A percentile compares a stretch with the other conserved stretches of the same genome.
Conservation (phyloP, 306 rosid genomes). For the Cotoneaster glaucophyllus region DNA sequence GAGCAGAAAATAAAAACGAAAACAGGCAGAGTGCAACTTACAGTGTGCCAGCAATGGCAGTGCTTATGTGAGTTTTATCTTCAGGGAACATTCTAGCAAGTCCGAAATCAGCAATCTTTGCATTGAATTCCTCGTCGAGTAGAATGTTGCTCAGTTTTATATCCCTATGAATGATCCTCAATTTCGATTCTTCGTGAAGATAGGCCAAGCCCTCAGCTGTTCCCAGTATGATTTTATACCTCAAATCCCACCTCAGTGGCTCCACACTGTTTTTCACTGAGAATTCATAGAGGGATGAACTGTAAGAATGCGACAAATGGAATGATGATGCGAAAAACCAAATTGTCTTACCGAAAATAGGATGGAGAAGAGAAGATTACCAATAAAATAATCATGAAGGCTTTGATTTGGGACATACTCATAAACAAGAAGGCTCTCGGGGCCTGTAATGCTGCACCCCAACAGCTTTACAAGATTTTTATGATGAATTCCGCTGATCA, state of each 20-base stretch:
- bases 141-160: constrained; percentile 54
- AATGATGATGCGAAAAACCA: neutral
- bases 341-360: neutral
- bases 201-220: constrained; percentile 62
- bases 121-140: constrained; percentile 43
- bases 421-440: constrained; percentile 71
- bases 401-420: constrained; percentile 61
- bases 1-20: neutral
- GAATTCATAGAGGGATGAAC: neutral
- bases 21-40: constrained; percentile 1
- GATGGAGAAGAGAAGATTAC: constrained; percentile 22
- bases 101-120: constrained; percentile 72
- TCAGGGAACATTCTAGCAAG: constrained; percentile 59
- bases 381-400: constrained; percentile 48
- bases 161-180: constrained; percentile 67
- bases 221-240: constrained; percentile 32
- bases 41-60: constrained; percentile 42
- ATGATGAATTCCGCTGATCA: constrained; percentile 35
- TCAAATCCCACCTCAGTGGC: constrained; percentile 27
- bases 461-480: constrained; percentile 48
- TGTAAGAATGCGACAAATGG: neutral
- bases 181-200: constrained; percentile 54
- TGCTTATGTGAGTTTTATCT: constrained; percentile 38
- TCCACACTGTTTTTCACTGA: constrained; percentile 11
- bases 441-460: constrained; percentile 74